Evolutionary conservation across 768 basidiomycete species (phyloP).

Genomic region (Serendipita sp.): DNA sequence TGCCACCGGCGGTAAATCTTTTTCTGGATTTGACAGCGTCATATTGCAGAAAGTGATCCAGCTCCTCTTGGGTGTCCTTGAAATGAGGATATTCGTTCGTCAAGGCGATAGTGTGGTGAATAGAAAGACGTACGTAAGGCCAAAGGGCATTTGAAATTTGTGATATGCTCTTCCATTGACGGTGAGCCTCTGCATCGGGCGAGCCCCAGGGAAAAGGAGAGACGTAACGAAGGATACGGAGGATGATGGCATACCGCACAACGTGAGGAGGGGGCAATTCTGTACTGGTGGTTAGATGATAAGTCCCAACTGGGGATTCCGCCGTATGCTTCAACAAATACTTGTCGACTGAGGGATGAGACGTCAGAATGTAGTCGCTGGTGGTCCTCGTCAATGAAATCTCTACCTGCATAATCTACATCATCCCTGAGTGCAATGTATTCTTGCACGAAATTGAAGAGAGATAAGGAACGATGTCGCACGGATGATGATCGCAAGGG

Average conservation of each 20-base stretch:
- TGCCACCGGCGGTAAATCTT: not conserved
- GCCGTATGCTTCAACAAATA: not conserved
- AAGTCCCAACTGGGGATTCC: not conserved
- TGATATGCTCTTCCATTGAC: slow-evolving; percentile 31
- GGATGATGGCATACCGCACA: slow-evolving; percentile 17
- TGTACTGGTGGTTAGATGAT: slow-evolving; percentile 10
- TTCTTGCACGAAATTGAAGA: not conserved
- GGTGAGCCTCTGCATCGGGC: slow-evolving; percentile 40
- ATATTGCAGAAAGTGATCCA: not conserved
- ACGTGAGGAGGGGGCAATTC: slow-evolving; percentile 11
- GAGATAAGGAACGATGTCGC: not conserved
- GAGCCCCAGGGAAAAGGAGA: slow-evolving; percentile 71
- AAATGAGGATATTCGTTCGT: not conserved
- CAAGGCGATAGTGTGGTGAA: not conserved
- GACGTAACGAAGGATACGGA: slow-evolving; percentile 43
- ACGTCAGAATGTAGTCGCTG: not conserved
- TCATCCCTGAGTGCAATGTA: not conserved
- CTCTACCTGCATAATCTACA: not conserved
- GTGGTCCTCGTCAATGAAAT: not conserved
- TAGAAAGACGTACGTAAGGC: slow-evolving; percentile 14
- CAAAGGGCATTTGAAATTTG: slow-evolving; percentile 39
- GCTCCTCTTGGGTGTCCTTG: not conserved
- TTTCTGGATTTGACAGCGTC: not conserved
- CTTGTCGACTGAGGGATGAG: not conserved
- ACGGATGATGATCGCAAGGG: not conserved